Conservation (phyloP, 78 protist genomes). For the Dictyostelium firmibasis region DNA sequence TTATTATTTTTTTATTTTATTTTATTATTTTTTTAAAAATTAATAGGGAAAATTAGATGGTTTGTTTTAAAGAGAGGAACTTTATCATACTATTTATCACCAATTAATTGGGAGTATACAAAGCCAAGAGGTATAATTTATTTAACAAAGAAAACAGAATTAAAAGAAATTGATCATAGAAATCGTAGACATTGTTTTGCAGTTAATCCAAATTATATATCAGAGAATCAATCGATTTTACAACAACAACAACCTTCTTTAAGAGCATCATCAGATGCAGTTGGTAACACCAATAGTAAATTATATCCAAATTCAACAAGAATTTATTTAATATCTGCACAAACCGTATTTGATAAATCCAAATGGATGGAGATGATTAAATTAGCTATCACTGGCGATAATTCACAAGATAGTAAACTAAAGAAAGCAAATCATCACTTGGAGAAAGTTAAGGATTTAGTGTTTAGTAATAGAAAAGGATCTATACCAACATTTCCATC, state of each 20-base stretch:
- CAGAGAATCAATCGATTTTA: not conserved
- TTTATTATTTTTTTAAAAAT: not conserved
- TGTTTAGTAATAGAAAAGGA: not conserved
- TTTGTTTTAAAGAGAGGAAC: slow-evolving; percentile 54
- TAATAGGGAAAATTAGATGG: slow-evolving; percentile 59
- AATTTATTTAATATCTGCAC: slow-evolving; percentile 47
- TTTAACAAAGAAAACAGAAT: slow-evolving; percentile 12
- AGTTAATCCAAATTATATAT: slow-evolving; percentile 14
- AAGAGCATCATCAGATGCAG: not conserved
- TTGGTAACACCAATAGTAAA: not conserved
- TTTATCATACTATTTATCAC: slow-evolving; percentile 36
- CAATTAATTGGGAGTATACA: slow-evolving; percentile 46
- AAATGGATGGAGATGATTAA: slow-evolving; percentile 69
- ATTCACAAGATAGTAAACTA: not conserved
- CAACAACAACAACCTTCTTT: not conserved
- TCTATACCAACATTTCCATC: slow-evolving; percentile 53
- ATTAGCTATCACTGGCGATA: not conserved
- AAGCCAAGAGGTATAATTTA: slow-evolving; percentile 39
- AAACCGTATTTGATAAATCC: slow-evolving; percentile 52
- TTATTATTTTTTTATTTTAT: not conserved
- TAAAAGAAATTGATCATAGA: slow-evolving; percentile 17
- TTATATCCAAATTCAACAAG: not conserved
- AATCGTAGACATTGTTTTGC: slow-evolving; percentile 58
- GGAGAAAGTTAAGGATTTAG: slow-evolving; percentile 16
- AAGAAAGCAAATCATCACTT: slow-evolving; percentile 13